These are phyloP conservation scores for Zalaria obscura DNA, from an alignment of 2,329 filamentous ascomycete species.

Conservation along the genomic window DNA sequence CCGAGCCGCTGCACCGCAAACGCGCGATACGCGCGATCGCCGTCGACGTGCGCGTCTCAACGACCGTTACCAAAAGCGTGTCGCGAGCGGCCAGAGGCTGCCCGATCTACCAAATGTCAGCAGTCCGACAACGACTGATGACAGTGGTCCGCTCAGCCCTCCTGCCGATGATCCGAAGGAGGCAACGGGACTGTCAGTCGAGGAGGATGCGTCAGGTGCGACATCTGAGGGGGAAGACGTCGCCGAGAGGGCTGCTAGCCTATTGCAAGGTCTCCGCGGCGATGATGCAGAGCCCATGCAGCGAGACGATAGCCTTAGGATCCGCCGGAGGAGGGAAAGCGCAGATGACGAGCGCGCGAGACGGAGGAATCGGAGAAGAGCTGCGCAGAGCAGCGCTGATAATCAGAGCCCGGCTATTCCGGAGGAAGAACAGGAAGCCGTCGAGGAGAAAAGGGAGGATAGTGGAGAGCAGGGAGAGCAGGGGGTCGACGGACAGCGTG, in stretches of 20 bases:
- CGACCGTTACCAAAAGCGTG: conserved; percentile 77
- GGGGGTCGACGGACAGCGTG: too few relatives aligned
- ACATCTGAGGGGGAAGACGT: conserved; percentile 52
- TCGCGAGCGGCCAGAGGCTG: conserved; percentile 81
- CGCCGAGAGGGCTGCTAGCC: conserved; percentile 66
- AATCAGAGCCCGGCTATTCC: conserved; percentile 15
- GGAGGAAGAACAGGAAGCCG: conserved; percentile 10
- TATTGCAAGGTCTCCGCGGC: conserved; percentile 70
- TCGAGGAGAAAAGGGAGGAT: not conserved
- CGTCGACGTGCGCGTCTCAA: conserved; percentile 77
- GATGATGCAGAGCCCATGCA: conserved; percentile 36
- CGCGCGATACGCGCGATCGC: conserved; percentile 76
- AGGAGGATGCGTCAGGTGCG: conserved; percentile 13
- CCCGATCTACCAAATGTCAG: conserved; percentile 39
- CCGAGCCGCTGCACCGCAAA: conserved; percentile 79
- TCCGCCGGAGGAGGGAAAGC: conserved; percentile 55
- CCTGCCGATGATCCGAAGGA: conserved; percentile 11
- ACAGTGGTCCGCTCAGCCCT: conserved; percentile 13
- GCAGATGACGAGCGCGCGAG: conserved; percentile 65
- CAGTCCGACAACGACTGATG: conserved; percentile 3
- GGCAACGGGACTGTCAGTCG: conserved; percentile 2
- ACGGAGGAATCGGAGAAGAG: conserved; percentile 46
- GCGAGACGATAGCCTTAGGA: conserved; percentile 25
- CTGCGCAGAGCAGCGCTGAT: conserved; percentile 17
- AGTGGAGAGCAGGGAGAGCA: too few relatives aligned